Evolutionary conservation across 371 early-diverging fungal genomes (phyloP), one percentile per base, ranked within the genome.

Genomic region (Mucor ambiguus): DNA sequence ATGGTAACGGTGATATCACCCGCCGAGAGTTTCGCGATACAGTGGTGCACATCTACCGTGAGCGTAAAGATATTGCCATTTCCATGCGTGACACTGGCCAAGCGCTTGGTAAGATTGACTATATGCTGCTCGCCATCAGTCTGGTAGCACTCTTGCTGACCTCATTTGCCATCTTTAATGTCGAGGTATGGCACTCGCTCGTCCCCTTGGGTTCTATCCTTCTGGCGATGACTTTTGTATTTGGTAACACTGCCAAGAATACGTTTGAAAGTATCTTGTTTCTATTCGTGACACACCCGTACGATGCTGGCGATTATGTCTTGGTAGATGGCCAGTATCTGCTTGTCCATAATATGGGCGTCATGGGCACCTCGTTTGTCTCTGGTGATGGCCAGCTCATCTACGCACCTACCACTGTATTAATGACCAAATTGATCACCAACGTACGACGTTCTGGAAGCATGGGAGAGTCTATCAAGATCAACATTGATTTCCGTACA

Each of bases 271-370:
- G 80, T 48, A 85, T 88, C 64, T 74, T 89, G 37, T 87, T 88
- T 60, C 60, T 89, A 57, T 89, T 87, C 64, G 70, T 82, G 4
- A 76, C 74, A 10, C 81, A 82, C 55, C 84, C 84, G 24, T 86
- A 79, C 52, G 93, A 93, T 67, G 89, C 90, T 7, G 93, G 92
- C 49, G 94, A 93, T 72, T 72, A 81, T 32, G 87, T 92, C 20
- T 67, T 81, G 12, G 84, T 95, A 32, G 92, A 89, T 56, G 81
- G 80, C 6, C 80, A 79, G 22, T 85, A 67, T 38, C 76, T 88
- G 67, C 81, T 83, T 29, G 95, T 95, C 6, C 78, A 82, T 33
- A 90, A 94, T 61, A 80, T 95, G 52, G 86, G 87, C 11, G 73
- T 91, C 30, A 84, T 90, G 72, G 87, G 84, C 63, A 92, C 93